Conservation (phyloP, 73 alveolate species). For the Tetrahymena malaccensis region DNA sequence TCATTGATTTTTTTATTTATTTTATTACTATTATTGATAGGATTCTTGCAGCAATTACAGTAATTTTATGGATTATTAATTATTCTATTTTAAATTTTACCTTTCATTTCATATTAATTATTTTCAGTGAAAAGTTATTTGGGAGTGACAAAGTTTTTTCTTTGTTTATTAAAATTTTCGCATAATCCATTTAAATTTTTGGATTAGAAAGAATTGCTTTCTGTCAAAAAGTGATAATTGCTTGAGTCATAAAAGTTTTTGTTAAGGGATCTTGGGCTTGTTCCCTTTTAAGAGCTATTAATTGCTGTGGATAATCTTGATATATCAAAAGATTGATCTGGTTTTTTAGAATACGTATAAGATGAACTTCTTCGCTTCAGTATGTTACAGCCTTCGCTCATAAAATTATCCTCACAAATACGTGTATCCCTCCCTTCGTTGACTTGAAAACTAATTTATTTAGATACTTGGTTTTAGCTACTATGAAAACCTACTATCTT, state of each 20-base stretch:
- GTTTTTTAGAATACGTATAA: background rate
- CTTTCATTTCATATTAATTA: background rate
- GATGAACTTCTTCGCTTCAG: background rate
- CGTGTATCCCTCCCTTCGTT: background rate
- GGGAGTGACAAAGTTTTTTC: background rate
- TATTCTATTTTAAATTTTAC: background rate
- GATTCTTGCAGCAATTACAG: background rate
- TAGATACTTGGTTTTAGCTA: too few relatives aligned
- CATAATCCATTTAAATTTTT: background rate
- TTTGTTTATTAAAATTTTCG: background rate
- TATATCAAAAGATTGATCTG: background rate
- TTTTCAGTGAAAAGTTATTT: background rate
- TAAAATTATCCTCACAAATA: background rate
- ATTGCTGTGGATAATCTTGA: background rate
- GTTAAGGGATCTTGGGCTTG: background rate
- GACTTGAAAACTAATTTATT: too few relatives aligned
- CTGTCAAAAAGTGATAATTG: background rate
- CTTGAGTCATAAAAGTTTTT: background rate
- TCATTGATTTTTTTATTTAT: too few relatives aligned
- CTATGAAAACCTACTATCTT: too few relatives aligned
- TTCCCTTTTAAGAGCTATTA: background rate
- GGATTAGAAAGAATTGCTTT: background rate
- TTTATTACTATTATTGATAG: too few relatives aligned
- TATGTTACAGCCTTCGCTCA: background rate
- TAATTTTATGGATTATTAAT: too few relatives aligned